Evolutionary conservation across 768 basidiomycete genomes (phyloP), one percentile per base, ranked within the genome.

Genomic region (Mycena floridula): DNA sequence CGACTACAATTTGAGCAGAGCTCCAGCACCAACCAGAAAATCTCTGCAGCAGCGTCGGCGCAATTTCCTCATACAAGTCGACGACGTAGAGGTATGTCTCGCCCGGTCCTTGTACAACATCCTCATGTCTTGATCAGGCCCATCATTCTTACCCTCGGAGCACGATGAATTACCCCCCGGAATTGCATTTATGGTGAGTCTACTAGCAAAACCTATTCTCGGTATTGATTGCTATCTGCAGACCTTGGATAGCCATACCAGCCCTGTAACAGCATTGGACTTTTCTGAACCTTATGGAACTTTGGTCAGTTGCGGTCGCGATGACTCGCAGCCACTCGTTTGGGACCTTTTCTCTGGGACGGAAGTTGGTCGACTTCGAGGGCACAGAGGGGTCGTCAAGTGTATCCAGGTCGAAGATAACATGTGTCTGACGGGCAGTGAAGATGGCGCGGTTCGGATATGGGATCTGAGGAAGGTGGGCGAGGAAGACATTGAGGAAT

Each of bases 251-350:
- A 79, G 79, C 39, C 95, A 97, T 54, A 72, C 78, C 1, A 81
- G 82, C 1, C 86, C 89, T 0, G 82, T 99, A 52, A 82, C 84
- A 0, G 82, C 92, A 1, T 76, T 99, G 16, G 96, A 99, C 65
- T 90, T 98, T 56, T 90, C 89, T 8, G 95, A 97, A 58, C 96
- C 96, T 5, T 99, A 99, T 55, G 95, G 93, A 13, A 87, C 83
- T 8, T 79, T 97, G 26, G 92, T 98, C 47, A 89, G 81, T 41
- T 85, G 92, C 1, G 85, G 90, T 1, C 81, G 79, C 48, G 87
- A 90, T 42, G 95, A 96, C 53, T 69, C 84, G 11, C 80, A 88
- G 45, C 92, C 93, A 2, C 82, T 87, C 5, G 85, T 97, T 12
- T 99, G 93, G 95, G 96, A 99, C 62, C 71, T 99, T 15, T 79